Evolutionary conservation across 352 stramenopile genomes (phyloP).

Genomic region (Phytopythium aichiense): DNA sequence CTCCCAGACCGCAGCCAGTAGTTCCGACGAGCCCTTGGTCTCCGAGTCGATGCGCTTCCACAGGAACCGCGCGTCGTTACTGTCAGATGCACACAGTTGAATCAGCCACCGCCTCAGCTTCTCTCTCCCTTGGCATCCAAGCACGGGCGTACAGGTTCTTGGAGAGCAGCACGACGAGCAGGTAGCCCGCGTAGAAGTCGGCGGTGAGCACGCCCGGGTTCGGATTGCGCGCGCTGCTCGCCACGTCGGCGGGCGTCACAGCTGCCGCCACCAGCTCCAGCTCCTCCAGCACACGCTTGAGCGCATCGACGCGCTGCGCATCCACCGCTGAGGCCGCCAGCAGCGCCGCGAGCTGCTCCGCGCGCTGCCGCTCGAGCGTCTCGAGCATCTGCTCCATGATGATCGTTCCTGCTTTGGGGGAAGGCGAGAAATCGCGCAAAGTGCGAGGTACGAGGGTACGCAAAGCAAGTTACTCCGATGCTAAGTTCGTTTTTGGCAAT

Average conservation of each 20-base stretch:
- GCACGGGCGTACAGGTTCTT: conserved; percentile 30
- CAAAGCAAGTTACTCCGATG: neutral
- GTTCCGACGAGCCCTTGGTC: conserved; percentile 37
- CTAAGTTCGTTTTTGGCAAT: neutral
- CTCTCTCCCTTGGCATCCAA: too few species aligned
- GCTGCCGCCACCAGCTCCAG: conserved; percentile 52
- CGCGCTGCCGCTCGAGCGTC: conserved; percentile 35
- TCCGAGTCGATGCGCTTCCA: conserved; percentile 58
- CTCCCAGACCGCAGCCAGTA: conserved; percentile 45
- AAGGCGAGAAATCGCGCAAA: neutral
- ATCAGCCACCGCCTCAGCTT: neutral
- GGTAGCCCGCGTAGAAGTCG: conserved; percentile 54
- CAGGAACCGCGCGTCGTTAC: conserved; percentile 67
- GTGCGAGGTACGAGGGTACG: neutral
- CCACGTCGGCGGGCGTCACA: conserved; percentile 7
- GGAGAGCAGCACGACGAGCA: conserved; percentile 50
- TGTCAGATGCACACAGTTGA: conserved; percentile 7
- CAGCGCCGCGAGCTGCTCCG: conserved; percentile 32
- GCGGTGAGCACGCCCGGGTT: conserved; percentile 33
- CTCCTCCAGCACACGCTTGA: conserved; percentile 45
- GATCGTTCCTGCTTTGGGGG: neutral
- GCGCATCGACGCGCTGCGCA: conserved; percentile 19
- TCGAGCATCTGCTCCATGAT: conserved; percentile 26
- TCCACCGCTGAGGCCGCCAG: conserved; percentile 22
- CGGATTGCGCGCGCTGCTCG: conserved; percentile 10